Evolutionary conservation across 148 eudicot species (phyloP).

Genomic region (Rhododendron griersonianum): DNA sequence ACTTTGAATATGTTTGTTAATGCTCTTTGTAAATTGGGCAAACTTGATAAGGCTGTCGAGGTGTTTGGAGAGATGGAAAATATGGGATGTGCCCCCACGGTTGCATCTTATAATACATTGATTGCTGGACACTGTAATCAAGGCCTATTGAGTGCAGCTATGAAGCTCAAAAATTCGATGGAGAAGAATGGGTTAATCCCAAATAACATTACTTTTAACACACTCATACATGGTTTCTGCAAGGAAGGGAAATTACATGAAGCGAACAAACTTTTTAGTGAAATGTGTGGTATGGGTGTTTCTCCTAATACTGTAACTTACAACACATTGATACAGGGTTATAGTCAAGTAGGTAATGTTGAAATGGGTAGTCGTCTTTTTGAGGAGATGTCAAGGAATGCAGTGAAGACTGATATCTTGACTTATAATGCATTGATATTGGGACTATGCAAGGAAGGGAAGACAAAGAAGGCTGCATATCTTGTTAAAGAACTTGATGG

Average conservation of each 20-base stretch:
- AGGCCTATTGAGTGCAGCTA: slow-evolving; percentile 44
- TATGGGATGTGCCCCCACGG: background rate
- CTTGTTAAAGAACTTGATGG: slow-evolving; percentile 3
- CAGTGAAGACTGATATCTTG: background rate
- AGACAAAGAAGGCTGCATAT: slow-evolving; percentile 2
- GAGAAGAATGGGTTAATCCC: slow-evolving; percentile 39
- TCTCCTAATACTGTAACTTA: slow-evolving; percentile 36
- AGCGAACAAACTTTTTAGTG: slow-evolving; percentile 57
- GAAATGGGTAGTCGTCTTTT: background rate
- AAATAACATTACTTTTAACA: slow-evolving; percentile 44
- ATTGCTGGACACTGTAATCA: slow-evolving; percentile 55
- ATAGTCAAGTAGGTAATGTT: background rate
- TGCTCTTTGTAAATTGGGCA: slow-evolving; percentile 1
- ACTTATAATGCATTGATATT: background rate
- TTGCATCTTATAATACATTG: slow-evolving; percentile 15
- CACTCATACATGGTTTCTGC: slow-evolving; percentile 68
- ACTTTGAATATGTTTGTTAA: background rate
- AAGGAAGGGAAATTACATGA: slow-evolving; percentile 57
- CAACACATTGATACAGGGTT: background rate
- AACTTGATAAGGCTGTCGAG: background rate
- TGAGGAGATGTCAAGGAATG: slow-evolving; percentile 1
- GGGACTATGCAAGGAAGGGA: slow-evolving; percentile 3
- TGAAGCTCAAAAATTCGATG: slow-evolving; percentile 59
- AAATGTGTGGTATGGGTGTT: slow-evolving; percentile 54
- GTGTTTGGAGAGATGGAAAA: background rate